Percentiles rank a stretch among this genome's conserved stretches.
Conservation (phyloP, 176 grass and related monocot genomes). For the Poa annua region DNA sequence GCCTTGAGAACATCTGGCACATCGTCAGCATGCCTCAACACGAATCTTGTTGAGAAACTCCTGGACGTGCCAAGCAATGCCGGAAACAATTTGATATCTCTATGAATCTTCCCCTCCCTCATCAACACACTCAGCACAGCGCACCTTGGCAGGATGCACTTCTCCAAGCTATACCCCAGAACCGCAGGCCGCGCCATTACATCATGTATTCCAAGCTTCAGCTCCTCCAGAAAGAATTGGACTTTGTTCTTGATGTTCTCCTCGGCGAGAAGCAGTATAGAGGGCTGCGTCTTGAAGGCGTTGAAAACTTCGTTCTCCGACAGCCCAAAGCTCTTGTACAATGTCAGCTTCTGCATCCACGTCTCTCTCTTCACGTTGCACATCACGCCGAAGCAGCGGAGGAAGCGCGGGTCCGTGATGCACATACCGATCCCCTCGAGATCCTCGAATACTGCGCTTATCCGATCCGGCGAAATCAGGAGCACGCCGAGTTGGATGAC, state of each 20-base stretch:
- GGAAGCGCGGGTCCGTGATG: conserved; percentile 16
- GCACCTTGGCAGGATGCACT: conserved; percentile 49
- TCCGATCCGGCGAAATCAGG: conserved; percentile 13
- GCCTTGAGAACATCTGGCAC: conserved; percentile 55
- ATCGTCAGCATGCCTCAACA: conserved; percentile 35
- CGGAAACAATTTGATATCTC: not conserved
- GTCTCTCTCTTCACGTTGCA: conserved; percentile 9
- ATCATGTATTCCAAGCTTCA: conserved; percentile 36
- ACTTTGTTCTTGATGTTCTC: conserved; percentile 40
- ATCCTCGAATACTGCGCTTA: conserved; percentile 35
- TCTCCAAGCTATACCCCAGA: conserved; percentile 51
- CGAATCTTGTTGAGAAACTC: not conserved
- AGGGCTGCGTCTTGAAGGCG: conserved; percentile 47
- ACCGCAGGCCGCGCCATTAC: conserved; percentile 12
- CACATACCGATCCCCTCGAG: conserved; percentile 24
- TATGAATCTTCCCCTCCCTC: conserved; percentile 43
- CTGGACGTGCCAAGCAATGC: not conserved
- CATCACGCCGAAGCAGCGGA: conserved; percentile 17
- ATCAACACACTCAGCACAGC: conserved; percentile 51
- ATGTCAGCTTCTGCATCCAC: conserved; percentile 43
- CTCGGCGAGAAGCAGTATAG: not conserved
- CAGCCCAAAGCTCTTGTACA: conserved; percentile 54
- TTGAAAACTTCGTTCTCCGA: conserved; percentile 30
- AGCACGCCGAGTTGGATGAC: conserved; percentile 25
- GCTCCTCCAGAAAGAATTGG: conserved; percentile 35